phyloP scores from a whole-genome alignment of 768 basidiomycete species.

The Mycena galopus region DNA sequence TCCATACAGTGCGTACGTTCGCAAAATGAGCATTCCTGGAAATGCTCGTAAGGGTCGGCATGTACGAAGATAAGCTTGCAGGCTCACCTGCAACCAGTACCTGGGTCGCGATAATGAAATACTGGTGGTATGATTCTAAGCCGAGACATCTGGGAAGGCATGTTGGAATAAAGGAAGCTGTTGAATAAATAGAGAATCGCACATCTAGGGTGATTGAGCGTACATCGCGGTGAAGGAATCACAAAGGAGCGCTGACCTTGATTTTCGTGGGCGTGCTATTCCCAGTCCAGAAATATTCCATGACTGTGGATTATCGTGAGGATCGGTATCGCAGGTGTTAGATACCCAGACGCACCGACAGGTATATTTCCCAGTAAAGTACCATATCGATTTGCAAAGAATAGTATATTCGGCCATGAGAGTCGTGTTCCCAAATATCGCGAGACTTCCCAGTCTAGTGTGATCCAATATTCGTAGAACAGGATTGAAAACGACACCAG shows the following conservation, averaged over 20 bases:
- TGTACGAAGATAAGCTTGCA: no score
- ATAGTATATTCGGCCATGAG: slow-evolving; percentile 13
- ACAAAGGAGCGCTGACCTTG: not conserved
- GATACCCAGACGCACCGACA: no score
- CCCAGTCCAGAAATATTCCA: slow-evolving; percentile 30
- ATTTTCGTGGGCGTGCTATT: not conserved
- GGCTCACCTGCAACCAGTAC: slow-evolving; percentile 14
- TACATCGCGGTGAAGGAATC: no score
- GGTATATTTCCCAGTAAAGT: not conserved
- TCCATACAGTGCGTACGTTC: slow-evolving; percentile 36
- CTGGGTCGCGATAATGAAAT: slow-evolving; percentile 25
- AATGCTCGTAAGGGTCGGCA: not conserved
- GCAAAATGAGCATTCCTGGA: slow-evolving; percentile 32
- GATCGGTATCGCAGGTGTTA: no score
- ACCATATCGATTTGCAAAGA: slow-evolving; percentile 30
- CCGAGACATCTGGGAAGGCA: slow-evolving; percentile 1
- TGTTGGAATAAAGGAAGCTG: not conserved
- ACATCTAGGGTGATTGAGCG: slow-evolving; percentile 2
- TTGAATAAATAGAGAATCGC: not conserved
- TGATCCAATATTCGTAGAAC: slow-evolving; percentile 32
- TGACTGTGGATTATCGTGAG: no score
- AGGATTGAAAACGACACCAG: slow-evolving; percentile 18
- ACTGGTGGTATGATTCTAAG: slow-evolving; percentile 31
- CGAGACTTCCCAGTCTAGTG: slow-evolving; percentile 23
- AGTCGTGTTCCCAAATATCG: slow-evolving; percentile 20